phyloP scores from a whole-genome alignment of 257 asterid species.

The Solanum tacnaense region DNA sequence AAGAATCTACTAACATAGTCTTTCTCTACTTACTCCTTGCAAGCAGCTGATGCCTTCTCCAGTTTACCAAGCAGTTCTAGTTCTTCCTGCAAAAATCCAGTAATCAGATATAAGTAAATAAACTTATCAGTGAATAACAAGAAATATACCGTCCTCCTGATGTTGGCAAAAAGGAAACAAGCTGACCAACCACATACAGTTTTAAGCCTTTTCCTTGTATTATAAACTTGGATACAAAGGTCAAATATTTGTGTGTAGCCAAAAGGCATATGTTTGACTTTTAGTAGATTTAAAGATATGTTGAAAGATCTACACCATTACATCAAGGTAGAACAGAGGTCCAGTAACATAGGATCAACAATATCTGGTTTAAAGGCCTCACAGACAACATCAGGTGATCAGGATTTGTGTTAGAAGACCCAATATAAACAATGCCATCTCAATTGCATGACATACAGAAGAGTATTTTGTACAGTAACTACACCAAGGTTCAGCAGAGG shows the following conservation, averaged over 20 bases:
- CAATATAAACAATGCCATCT: not conserved
- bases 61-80: not conserved
- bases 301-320: not conserved
- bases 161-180: not conserved
- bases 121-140: not conserved
- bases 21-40: not conserved
- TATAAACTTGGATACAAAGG: not conserved
- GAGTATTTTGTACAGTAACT: not conserved
- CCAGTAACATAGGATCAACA: not conserved
- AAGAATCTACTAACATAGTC: not conserved
- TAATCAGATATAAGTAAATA: not conserved
- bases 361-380: not conserved
- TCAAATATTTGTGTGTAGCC: not conserved
- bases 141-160: not conserved
- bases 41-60: not conserved
- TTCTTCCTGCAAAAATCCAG: not conserved
- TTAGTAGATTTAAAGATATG: not conserved
- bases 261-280: not conserved
- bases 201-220: not conserved
- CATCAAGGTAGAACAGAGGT: not conserved
- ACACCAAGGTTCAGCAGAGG: not conserved
- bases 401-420: not conserved
- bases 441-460: not conserved
- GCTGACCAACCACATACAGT: not conserved
- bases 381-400: not conserved